phyloP scores from a whole-genome alignment of 2,329 filamentous ascomycete genomes.

The Lecanoromycetidae sp. region DNA sequence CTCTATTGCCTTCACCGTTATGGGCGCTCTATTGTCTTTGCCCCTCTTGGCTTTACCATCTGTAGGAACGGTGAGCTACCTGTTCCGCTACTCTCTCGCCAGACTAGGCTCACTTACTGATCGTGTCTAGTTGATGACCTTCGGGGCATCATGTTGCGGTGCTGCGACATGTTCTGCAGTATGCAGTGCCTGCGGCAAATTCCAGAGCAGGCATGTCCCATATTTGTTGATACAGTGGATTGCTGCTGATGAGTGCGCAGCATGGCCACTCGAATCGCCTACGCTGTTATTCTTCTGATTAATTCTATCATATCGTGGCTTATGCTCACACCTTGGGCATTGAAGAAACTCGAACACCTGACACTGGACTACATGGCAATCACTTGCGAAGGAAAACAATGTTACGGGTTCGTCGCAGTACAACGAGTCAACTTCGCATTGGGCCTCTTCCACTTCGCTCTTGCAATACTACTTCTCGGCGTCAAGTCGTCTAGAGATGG shows the following conservation, averaged over 20 bases:
- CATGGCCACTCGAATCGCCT: conserved; percentile 92
- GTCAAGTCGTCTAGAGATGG: conserved; percentile 78
- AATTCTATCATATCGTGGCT: conserved; percentile 98
- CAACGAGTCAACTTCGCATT: conserved; percentile 97
- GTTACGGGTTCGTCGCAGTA: conserved; percentile 90
- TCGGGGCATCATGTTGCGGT: conserved; percentile 84
- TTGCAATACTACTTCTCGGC: conserved; percentile 73
- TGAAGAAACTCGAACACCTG: conserved; percentile 85
- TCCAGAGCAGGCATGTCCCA: conserved; percentile 69
- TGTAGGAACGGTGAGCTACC: conserved; percentile 60
- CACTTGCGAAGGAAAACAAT: conserved; percentile 77
- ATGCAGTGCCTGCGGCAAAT: conserved; percentile 91
- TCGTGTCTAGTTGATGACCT: conserved; percentile 53
- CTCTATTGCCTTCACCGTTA: too few relatives aligned
- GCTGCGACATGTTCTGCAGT: conserved; percentile 93
- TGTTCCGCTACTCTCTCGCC: not conserved
- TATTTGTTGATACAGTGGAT: conserved; percentile 5
- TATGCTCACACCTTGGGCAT: conserved; percentile 97
- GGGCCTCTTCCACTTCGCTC: conserved; percentile 79
- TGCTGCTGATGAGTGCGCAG: conserved; percentile 36
- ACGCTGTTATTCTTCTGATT: conserved; percentile 83
- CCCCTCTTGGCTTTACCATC: conserved; percentile 82
- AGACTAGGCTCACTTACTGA: too few relatives aligned
- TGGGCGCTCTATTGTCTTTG: conserved; percentile 86
- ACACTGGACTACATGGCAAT: conserved; percentile 95